Evolutionary conservation across 148 eudicot species (phyloP).

Genomic region (Spergularia bocconei): DNA sequence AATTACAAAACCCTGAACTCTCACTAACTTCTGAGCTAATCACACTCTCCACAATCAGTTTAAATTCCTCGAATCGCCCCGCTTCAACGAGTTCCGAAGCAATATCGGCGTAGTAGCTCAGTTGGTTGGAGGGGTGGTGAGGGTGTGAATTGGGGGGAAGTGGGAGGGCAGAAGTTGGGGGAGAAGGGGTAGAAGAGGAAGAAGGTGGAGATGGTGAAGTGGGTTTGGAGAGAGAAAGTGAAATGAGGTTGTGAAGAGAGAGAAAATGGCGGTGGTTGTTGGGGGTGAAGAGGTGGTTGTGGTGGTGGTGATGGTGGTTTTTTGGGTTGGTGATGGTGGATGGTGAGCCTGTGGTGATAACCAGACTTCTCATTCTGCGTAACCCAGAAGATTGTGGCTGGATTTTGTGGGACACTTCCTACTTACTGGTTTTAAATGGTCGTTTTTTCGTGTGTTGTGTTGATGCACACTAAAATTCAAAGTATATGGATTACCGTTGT

Average conservation of each 20-base stretch:
- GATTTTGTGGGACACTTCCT: too few relatives aligned
- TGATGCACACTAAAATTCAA: too few relatives aligned
- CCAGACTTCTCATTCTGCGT: slow-evolving; percentile 45
- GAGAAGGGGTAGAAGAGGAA: slow-evolving; percentile 28
- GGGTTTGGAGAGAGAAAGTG: slow-evolving; percentile 35
- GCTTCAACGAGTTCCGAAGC: slow-evolving; percentile 58
- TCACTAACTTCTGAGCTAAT: slow-evolving; percentile 30
- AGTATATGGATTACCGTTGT: too few relatives aligned
- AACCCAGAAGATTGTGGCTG: too few relatives aligned
- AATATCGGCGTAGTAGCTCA: slow-evolving; percentile 41
- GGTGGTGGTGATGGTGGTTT: slow-evolving; percentile 24
- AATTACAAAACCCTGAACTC: slow-evolving; percentile 26
- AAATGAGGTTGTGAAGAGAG: slow-evolving; percentile 14
- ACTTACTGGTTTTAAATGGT: too few relatives aligned
- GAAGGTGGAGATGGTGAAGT: slow-evolving; percentile 20
- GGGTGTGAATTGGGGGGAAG: slow-evolving; percentile 33
- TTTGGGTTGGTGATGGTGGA: slow-evolving; percentile 31
- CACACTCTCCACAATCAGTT: slow-evolving; percentile 42
- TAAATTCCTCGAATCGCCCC: slow-evolving; percentile 54
- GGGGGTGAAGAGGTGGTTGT: slow-evolving; percentile 23
- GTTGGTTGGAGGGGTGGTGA: slow-evolving; percentile 9
- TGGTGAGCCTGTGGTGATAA: slow-evolving; percentile 39
- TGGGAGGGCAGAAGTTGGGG: slow-evolving; percentile 24
- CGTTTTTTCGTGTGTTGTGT: too few relatives aligned
- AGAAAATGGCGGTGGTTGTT: slow-evolving; percentile 23